A percentile compares a stretch with the other conserved stretches of the same genome.
Evolutionary conservation across 2,329 filamentous ascomycete genomes (phyloP).

Genomic region (Lecanoromycetidae sp.): DNA sequence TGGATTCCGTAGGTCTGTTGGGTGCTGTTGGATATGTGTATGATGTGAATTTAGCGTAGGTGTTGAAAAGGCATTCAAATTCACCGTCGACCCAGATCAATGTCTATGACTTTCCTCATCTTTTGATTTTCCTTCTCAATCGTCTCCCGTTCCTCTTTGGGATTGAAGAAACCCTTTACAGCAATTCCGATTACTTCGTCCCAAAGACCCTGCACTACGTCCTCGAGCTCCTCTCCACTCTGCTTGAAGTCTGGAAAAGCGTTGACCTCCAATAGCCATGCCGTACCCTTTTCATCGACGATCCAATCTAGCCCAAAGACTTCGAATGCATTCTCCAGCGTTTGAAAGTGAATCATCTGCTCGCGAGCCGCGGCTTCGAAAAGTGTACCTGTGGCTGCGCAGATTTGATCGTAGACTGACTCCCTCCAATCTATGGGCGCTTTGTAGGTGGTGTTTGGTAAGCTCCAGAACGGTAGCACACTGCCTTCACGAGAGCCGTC

Average conservation of each 20-base stretch:
- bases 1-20: no score
- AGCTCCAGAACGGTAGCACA: conserved; percentile 63
- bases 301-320: conserved; percentile 86
- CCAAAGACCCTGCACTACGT: conserved; percentile 65
- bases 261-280: conserved; percentile 83
- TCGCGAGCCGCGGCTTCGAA: conserved; percentile 77
- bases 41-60: no score
- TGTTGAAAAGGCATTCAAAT: no score
- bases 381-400: conserved; percentile 56
- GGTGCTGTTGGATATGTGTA: not conserved
- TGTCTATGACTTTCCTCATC: conserved; percentile 30
- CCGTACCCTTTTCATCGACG: conserved; percentile 51
- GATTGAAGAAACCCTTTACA: conserved; percentile 56
- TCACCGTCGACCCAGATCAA: conserved; percentile 29
- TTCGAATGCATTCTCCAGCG: conserved; percentile 79
- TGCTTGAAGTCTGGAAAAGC: conserved; percentile 93
- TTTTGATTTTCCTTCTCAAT: conserved; percentile 20
- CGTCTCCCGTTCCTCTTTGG: conserved; percentile 14
- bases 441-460: conserved; percentile 34
- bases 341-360: conserved; percentile 86
- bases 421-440: conserved; percentile 39
- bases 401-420: conserved; percentile 62
- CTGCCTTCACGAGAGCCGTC: conserved; percentile 47
- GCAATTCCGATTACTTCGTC: conserved; percentile 56
- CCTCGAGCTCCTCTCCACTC: conserved; percentile 62